Evolutionary conservation across 2,329 filamentous ascomycete species (phyloP).

Genomic region (Aspergillus persii): DNA sequence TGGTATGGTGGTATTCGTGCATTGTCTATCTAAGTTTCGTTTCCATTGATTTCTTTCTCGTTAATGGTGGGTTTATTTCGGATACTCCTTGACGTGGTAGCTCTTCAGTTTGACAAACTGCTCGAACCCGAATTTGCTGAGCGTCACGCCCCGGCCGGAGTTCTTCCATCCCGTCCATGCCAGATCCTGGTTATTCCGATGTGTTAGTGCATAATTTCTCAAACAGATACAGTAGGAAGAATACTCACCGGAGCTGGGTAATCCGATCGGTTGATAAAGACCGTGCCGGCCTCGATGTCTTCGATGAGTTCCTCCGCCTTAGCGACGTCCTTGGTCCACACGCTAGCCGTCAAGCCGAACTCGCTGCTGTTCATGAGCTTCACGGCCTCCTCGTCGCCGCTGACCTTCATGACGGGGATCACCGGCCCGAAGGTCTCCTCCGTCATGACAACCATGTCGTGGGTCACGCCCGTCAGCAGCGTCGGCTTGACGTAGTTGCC

Average conservation of each 20-base stretch:
- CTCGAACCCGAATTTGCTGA: slow-evolving; percentile 89
- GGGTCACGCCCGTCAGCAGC: slow-evolving; percentile 73
- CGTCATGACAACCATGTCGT: slow-evolving; percentile 83
- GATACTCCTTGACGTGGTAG: slow-evolving; percentile 83
- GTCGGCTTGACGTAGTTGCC: slow-evolving; percentile 90
- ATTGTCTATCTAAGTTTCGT: neutral
- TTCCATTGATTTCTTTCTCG: neutral
- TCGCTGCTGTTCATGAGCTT: slow-evolving; percentile 90
- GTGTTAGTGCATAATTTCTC: neutral
- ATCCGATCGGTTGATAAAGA: slow-evolving; percentile 93
- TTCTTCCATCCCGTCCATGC: slow-evolving; percentile 99
- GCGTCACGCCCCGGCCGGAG: slow-evolving; percentile 84
- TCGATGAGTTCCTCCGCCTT: slow-evolving; percentile 75
- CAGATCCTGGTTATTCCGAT: slow-evolving; percentile 61
- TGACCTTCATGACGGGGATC: slow-evolving; percentile 85
- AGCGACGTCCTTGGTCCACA: slow-evolving; percentile 87
- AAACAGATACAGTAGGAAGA: neutral
- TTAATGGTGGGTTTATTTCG: slow-evolving; percentile 41
- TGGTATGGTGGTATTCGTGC: neutral
- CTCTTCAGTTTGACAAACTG: slow-evolving; percentile 97
- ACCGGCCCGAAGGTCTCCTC: slow-evolving; percentile 95
- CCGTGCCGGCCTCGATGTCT: slow-evolving; percentile 84
- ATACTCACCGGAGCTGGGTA: slow-evolving; percentile 81
- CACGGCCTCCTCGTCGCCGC: slow-evolving; percentile 75
- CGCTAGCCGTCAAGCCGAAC: slow-evolving; percentile 91